Evolutionary conservation across 257 asterid genomes (phyloP), one percentile per base, ranked within the genome.

Genomic region (Lycium barbarum): DNA sequence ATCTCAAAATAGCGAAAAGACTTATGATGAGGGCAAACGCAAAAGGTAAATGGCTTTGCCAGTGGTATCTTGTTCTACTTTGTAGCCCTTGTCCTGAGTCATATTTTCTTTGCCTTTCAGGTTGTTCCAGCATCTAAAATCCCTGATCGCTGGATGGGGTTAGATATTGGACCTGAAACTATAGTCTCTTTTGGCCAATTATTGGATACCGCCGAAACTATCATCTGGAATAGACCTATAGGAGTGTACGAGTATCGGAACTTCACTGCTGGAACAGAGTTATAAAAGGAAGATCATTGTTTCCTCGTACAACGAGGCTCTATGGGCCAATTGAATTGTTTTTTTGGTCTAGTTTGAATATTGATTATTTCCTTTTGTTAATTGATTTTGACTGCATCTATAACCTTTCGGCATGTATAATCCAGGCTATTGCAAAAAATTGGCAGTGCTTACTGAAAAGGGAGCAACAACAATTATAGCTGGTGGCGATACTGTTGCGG

Each of bases 401-500:
- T 70, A 14, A 20, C 9, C 7, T 54, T 59, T 38, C 83, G 66
- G 55, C 33, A 26, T 26, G 33, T 26, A 26, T 26, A 26, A 26
- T 26, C 45, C 89, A 95, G 98, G 87, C 95, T 36, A 86, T 93
- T 36, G 98, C 98, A 3, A 91, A 89, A 95, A 92, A 85, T 83
- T 95, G 88, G 98, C 98, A 0, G 98, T 93, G 83, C 95, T 95
- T 15, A 91, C 98, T n/a, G 98, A 93, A 26, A 93, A 91, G 84
- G 98, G 98, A 59, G 98, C 90, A 87, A 93, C 97, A n/a, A 93
- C 98, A 26, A 93, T 95, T 83, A 93, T 95, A 1, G 98, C 95
- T 85, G 98, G 98, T 43, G 97, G 98, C 7, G 98, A 95, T 88
- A 93, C 98, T 1, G 98, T 95, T 14, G 98, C 98, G 17, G 98